Base-by-base conservation (phyloP, 805 yeast species). In the Sugiyamaella floridensis region DNA sequence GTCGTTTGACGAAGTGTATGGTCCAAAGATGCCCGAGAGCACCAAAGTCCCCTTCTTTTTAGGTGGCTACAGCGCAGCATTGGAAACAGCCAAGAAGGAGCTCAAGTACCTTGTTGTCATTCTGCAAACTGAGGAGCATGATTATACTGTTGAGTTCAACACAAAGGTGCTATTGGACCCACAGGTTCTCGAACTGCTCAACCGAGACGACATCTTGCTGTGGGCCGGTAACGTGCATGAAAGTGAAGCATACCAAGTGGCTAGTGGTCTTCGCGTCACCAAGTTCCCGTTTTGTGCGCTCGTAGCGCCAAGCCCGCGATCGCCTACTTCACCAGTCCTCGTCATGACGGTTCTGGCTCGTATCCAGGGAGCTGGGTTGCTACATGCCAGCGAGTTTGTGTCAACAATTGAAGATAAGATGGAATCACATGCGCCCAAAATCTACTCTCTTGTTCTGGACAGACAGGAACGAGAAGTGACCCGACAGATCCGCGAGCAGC, bases 211-310 rank as follows among this genome's bases (percentile, higher is more conserved):
- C 45, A 65, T 83, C 1, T 58, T 87, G 2, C 68, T 87, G 1
- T 92, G 98, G 98, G 95, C 90, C 43, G 96, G 97, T 8, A 84
- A 87, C 63, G 79, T 85, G 20, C 76, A 78, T n/a, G 81, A 82
- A 52, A 80, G 89, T 18, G 98, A 92, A 66, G 87, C 92, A 1
- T 82, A 80, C 63, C 95, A 88, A 60, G 82, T 89, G 14, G 85
- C 95, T 0, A 83, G 85, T 62, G 81, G 84, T 40, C 76, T 90
- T 55, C 78, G 79, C 53, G 83, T 84, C 42, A 77, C 88, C 18
- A 77, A 79, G 58, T 82, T 83, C 62, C 99, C 99, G n/a, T 85
- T 86, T 63, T 66, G 87, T 34, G 95, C 92, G 0, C 70, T 90
- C 11, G 66, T 93, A 10, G 83, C 89, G 47, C 73, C 89, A 51